Base-by-base conservation (phyloP, 1,284 basidiomycete genomes). In the Malassezia pachydermatis region DNA sequence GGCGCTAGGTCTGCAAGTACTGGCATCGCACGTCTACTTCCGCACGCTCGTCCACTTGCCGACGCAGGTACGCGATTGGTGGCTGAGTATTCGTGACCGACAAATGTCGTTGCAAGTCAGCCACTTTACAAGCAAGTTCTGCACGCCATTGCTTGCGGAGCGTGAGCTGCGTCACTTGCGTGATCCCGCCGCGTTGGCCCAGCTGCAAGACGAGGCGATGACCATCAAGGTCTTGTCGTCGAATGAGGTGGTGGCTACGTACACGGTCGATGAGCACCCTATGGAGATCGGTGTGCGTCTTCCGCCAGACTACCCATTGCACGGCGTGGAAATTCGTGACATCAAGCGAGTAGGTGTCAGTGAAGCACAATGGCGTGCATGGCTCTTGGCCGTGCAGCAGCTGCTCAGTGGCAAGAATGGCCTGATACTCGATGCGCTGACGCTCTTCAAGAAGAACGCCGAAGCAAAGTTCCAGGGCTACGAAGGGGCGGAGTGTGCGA, bases 361-460 rank as follows among this genome's bases (percentile, higher is more conserved):
- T 19, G 90, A 95, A 66, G 82, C 82, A 53, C 80, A 82, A 52
- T 96, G 92, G 90, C 77, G 89, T 55, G 84, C 86, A 1, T 98
- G 92, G 94, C 77, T 95, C 49, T 78, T 98, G 29, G 86, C 83
- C 19, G 84, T 95, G 24, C 88, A 92, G 71, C 90, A 95, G 74
- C 83, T 85, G 22, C 82, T 94, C 48, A 87, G 84, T 4, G 63
- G 47, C 24, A 45, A 89, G 84, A 90, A 92, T 66, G 90, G 90
- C 4, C 80, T 84, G 36, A 84, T 99, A 33, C 78, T 87, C 24
- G 94, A 98, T 65, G 90, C 86, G 0, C 73, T 98, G n/a, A 80
- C 80, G 14, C 76, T 95, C 51, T 98, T 95, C 79, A 94, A 92
- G 76, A 86, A 85, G 75, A 98, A 96, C 90, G 94, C 73, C 83